Conservation (phyloP, 2,329 filamentous ascomycete species). For the Arthrobotrys pseudoclavata region DNA sequence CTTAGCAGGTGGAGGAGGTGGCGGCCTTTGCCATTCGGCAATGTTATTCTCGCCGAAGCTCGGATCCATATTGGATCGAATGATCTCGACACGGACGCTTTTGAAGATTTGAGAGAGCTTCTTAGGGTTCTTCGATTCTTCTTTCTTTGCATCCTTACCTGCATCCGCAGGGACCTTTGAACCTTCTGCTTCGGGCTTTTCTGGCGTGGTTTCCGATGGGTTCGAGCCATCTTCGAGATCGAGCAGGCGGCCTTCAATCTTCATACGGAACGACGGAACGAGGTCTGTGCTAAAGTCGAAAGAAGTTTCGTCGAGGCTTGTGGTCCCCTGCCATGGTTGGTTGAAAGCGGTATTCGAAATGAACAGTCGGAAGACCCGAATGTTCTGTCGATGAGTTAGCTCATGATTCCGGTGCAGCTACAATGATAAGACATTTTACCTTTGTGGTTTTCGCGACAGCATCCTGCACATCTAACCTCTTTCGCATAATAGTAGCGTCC, state of each 20-base stretch:
- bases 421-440: conserved; percentile 67
- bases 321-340: conserved; percentile 90
- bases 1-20: conserved; percentile 69
- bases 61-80: conserved; percentile 74
- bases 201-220: conserved; percentile 17
- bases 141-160: conserved; percentile 66
- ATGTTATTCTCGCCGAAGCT: conserved; percentile 72
- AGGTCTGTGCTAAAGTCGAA: conserved; percentile 85
- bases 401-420: background rate
- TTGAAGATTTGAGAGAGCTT: conserved; percentile 85
- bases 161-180: conserved; percentile 68
- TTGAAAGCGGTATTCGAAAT: conserved; percentile 94
- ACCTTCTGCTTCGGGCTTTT: conserved; percentile 60
- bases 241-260: conserved; percentile 88
- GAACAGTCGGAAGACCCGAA: conserved; percentile 90
- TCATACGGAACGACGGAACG: conserved; percentile 87
- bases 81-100: conserved; percentile 76
- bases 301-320: conserved; percentile 68
- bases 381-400: conserved; percentile 70
- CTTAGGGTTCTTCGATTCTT: conserved; percentile 69
- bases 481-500: conserved; percentile 93
- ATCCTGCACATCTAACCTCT: conserved; percentile 90
- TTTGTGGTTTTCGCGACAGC: conserved; percentile 80
- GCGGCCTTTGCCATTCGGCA: conserved; percentile 91
- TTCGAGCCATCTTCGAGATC: conserved; percentile 72